Base-by-base conservation (phyloP, 192 early-diverging fungal genomes). In the Linnemannia exigua region DNA sequence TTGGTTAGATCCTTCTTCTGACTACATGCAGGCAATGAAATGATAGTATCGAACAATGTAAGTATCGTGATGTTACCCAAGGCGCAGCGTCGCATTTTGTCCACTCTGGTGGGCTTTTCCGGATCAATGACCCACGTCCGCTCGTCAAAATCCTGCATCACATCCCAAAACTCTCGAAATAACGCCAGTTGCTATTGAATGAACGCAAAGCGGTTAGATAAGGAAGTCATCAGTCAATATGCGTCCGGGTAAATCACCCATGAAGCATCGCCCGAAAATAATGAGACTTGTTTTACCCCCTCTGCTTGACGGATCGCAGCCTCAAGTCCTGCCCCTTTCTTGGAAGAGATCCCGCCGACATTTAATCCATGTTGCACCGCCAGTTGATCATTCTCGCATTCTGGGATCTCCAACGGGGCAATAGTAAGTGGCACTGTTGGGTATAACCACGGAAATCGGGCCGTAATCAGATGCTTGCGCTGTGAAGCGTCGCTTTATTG, bases 111-210 rank as follows among this genome's bases (percentile, higher is more conserved):
- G 9, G 82, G 82, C 20, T 80, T 79, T n/a, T 81, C 81, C 20
- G 88, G 88, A 31, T 84, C 88, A 54, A 88, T 77, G 4, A 88
- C 82, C 78, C 88, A 80, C 11, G 88, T 79, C 8, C 75, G 73
- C 4, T 73, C 67, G 46, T 88, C 88, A 77, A 88, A 75, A 31
- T 88, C 82, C 54, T 88, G 75, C 88, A 88, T 88, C 35, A 81
- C 78, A 72, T 85, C 75, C 79, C 82, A 88, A 54, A 88, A 80
- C 1, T 73, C 72, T 15, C 44, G 79, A 37, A 75, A 88, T n/a
- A 73, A 2, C 6, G 72, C 70, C 31, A 88, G 17, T 70, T 77
- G 70, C 80, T 76, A 52, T 31, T 25, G 0, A 20, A 8, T 19
- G 67, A 22, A 5, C 9, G 3, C 41, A 44, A 38, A 1, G 17